Evolutionary conservation across 2,329 filamentous ascomycete genomes (phyloP).

Genomic region (Metarhizium album): DNA sequence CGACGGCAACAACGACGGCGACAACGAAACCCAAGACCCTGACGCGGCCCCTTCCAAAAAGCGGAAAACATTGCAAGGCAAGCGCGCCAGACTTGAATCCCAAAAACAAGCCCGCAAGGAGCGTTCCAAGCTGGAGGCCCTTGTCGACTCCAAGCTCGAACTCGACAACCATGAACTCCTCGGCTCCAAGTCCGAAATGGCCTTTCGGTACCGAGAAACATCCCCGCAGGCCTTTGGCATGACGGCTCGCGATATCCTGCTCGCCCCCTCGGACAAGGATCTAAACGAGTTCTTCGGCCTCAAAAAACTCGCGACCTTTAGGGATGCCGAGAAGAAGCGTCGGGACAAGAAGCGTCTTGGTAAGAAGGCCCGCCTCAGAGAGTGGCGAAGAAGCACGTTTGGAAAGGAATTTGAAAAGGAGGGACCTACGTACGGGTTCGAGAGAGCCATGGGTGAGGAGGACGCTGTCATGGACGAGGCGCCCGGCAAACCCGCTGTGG

Average conservation of each 20-base stretch:
- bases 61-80: conserved; percentile 49
- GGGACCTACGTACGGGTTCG: conserved; percentile 49
- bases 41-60: conserved; percentile 41
- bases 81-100: conserved; percentile 44
- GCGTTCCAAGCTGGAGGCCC: conserved; percentile 70
- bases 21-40: conserved; percentile 24
- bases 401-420: conserved; percentile 45
- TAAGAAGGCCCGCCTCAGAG: conserved; percentile 81
- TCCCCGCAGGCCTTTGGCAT: conserved; percentile 85
- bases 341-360: conserved; percentile 79
- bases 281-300: conserved; percentile 87
- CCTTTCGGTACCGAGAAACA: conserved; percentile 89
- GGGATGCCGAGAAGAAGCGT: conserved; percentile 79
- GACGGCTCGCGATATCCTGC: conserved; percentile 78
- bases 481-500: neutral
- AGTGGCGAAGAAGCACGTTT: conserved; percentile 67
- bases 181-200: conserved; percentile 28
- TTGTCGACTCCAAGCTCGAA: conserved; percentile 73
- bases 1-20: too few relatives aligned
- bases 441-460: conserved; percentile 23
- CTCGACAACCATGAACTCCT: conserved; percentile 56
- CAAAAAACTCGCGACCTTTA: conserved; percentile 88
- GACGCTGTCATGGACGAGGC: conserved; percentile 6
- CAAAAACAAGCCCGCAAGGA: conserved; percentile 71
- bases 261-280: conserved; percentile 72